These are phyloP conservation scores for Aspergillus mulundensis DNA, from an alignment of 495 filamentous ascomycete genomes.

Conservation along the genomic window DNA sequence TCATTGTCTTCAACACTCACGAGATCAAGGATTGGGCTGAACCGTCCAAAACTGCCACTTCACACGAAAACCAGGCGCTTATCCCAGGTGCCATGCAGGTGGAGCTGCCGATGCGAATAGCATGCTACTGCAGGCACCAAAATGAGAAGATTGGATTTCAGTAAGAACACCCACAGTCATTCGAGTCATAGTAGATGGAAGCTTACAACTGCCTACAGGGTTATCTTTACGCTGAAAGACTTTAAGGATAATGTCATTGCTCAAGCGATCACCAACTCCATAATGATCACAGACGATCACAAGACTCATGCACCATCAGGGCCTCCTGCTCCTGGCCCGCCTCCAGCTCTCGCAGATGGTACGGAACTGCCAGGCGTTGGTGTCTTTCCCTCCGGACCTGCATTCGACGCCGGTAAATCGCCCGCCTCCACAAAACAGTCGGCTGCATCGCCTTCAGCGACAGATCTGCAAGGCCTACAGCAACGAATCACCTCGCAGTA, in stretches of 20 bases:
- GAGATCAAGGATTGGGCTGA: slow-evolving; percentile 83
- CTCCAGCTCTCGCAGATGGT: slow-evolving; percentile 38
- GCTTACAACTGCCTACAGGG: slow-evolving; percentile 34
- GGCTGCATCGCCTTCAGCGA: slow-evolving; percentile 36
- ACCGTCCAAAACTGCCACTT: slow-evolving; percentile 39
- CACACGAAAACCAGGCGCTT: slow-evolving; percentile 23
- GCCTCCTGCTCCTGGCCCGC: slow-evolving; percentile 31
- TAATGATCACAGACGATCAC: slow-evolving; percentile 96
- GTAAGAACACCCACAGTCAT: slow-evolving; percentile 27
- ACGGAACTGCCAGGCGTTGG: slow-evolving; percentile 42
- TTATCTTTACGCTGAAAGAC: slow-evolving; percentile 92
- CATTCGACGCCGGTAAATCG: slow-evolving; percentile 27
- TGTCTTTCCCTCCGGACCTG: slow-evolving; percentile 41
- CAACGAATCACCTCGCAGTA: slow-evolving; percentile 46
- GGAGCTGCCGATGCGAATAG: slow-evolving; percentile 88
- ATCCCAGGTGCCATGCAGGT: slow-evolving; percentile 67
- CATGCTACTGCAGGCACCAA: slow-evolving; percentile 94
- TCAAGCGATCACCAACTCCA: slow-evolving; percentile 78
- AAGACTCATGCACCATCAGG: slow-evolving; percentile 65
- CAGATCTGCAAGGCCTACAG: slow-evolving; percentile 53
- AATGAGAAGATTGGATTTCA: slow-evolving; percentile 87
- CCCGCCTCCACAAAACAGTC: slow-evolving; percentile 24
- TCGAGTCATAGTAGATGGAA: not conserved
- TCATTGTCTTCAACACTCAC: slow-evolving; percentile 90
- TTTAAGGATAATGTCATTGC: slow-evolving; percentile 66